Evolutionary conservation across 2,329 filamentous ascomycete genomes (phyloP), one percentile per base, ranked within the genome.

Genomic region (Hypoxylon sp.): DNA sequence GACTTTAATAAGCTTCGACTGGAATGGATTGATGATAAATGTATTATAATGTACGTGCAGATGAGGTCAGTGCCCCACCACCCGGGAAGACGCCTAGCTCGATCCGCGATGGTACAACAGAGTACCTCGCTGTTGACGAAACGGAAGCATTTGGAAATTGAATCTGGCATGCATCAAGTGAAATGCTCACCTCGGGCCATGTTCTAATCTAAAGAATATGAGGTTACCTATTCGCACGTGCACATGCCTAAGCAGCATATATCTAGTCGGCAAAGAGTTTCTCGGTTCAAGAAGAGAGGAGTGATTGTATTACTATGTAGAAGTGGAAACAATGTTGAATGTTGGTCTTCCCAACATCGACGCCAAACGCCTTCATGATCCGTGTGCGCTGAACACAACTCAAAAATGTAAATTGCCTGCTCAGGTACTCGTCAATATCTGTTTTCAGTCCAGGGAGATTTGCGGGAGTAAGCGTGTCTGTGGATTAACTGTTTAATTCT

Each of bases 21-120:
- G 24, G 28, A 22, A 54, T 12, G 26, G 14, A 16, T 44, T 14
- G 20, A 5, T 42, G 16, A 18, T 9, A 20, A 14, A 46, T 46
- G 28, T 36, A 46, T 36, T 14, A n/a, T 5, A 32, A 49, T 40
- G 54, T 61, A 48, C 50, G 38, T 44, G 40, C 36, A 44, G 22
- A 44, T 64, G 56, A 67, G 52, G 64, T 58, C 60, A 64, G 51
- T 61, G 51, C 60, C 64, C 64, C 50, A 40, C 52, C 50, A n/a
- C 24, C 14, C 40, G 26, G 26, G 16, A 12, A 50, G 44, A 53
- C 22, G 49, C 33, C 8, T 58, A 46, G 20, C 38, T 53, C 18
- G 44, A 50, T 55, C 58, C 54, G 54, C 58, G 53, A 64, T 44
- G 49, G 48, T 54, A 58, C 60, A 49, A 46, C 40, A 22, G 9